Percentiles rank a stretch among this genome's conserved stretches.
phyloP scores from a whole-genome alignment of 768 basidiomycete genomes.

The Mycena amicta region DNA sequence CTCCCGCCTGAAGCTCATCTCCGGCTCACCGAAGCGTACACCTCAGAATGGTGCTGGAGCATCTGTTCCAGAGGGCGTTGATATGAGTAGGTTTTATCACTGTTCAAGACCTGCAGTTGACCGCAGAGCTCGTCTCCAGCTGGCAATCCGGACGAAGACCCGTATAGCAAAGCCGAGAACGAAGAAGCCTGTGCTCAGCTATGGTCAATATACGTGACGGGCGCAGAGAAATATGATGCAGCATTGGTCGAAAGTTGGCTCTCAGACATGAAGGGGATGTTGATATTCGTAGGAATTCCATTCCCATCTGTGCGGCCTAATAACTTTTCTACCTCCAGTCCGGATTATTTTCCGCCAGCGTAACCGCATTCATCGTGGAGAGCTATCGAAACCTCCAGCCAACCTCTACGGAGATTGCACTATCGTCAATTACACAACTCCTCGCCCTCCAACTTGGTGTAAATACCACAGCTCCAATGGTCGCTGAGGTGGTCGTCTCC shows the following conservation, averaged over 20 bases:
- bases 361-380: slow-evolving; percentile 13
- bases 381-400: slow-evolving; percentile 7
- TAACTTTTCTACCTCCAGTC: not conserved
- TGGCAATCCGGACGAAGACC: not conserved
- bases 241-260: slow-evolving; percentile 12
- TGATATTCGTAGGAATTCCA: slow-evolving; percentile 5
- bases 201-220: slow-evolving; percentile 7
- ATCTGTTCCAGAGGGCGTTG: too few species aligned
- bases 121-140: too few species aligned
- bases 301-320: not conserved
- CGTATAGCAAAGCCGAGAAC: not conserved
- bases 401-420: not conserved
- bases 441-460: not conserved
- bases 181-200: slow-evolving; percentile 2
- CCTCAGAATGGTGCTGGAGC: too few species aligned
- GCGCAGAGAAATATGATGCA: slow-evolving; percentile 7
- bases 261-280: slow-evolving; percentile 7
- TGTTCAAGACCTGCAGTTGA: too few species aligned
- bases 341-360: slow-evolving; percentile 13
- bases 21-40: too few species aligned
- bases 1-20: too few species aligned
- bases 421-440: not conserved
- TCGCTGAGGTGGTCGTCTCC: too few species aligned
- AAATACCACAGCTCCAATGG: too few species aligned
- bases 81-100: too few species aligned